Evolutionary conservation across 768 basidiomycete species (phyloP).

Genomic region (Rhizopogon vulgaris): DNA sequence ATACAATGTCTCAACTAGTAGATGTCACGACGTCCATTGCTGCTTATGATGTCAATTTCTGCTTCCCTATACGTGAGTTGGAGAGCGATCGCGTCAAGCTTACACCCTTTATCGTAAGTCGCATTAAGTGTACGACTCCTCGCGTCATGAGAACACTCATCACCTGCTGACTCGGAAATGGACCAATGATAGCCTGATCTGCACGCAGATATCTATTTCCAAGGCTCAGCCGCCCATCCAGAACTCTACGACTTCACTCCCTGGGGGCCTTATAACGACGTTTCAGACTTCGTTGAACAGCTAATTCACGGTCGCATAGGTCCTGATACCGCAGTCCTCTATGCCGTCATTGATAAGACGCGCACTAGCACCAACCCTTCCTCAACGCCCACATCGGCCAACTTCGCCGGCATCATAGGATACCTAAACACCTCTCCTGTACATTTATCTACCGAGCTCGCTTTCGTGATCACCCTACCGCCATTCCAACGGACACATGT

Average conservation of each 20-base stretch:
- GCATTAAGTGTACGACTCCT: too few relatives aligned
- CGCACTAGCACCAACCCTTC: constrained; percentile 3
- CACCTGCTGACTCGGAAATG: not conserved
- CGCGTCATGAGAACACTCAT: too few relatives aligned
- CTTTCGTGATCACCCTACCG: constrained; percentile 47
- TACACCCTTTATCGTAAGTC: not conserved
- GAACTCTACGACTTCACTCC: constrained; percentile 46
- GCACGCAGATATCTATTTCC: constrained; percentile 37
- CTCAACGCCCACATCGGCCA: constrained; percentile 1
- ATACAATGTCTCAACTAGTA: too few relatives aligned
- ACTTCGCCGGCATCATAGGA: constrained; percentile 49
- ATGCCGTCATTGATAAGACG: constrained; percentile 50
- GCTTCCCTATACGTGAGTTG: too few relatives aligned
- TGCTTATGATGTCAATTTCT: too few relatives aligned
- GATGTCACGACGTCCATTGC: too few relatives aligned
- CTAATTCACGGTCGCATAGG: constrained; percentile 32
- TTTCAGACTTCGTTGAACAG: constrained; percentile 28
- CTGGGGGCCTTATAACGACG: constrained; percentile 40
- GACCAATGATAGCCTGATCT: constrained; percentile 37
- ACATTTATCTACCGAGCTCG: constrained; percentile 48
- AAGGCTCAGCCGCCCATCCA: constrained; percentile 27
- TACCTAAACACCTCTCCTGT: constrained; percentile 37
- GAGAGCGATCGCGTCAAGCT: too few relatives aligned
- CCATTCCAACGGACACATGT: constrained; percentile 61
- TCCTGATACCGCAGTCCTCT: constrained; percentile 33